Evolutionary conservation across 441 rosid species (phyloP), one percentile per base, ranked within the genome.

Genomic region (Theobroma grandiflorum): DNA sequence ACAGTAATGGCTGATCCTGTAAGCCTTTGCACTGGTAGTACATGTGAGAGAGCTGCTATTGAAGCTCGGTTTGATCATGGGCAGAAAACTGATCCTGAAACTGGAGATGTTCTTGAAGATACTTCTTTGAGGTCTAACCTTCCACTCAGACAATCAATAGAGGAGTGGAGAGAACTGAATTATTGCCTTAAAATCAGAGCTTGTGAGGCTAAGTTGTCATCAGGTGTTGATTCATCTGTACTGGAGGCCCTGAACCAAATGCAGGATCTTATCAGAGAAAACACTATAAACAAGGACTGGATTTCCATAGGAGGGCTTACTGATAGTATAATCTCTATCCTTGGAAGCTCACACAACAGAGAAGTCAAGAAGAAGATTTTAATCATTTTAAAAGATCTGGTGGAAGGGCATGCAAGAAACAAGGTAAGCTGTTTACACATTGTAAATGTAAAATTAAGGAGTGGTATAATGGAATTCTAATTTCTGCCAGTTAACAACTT

Each of bases 91-190:
- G 95, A 91, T 81, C 95, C 93, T 0, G 89, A 88, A 82, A 90
- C 93, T 0, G 82, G 91, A 45, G 89, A 86, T 81, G 76, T 83
- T 85, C 92, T 91, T 53, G 89, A 84, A 78, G 92, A 90, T 76
- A 87, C 73, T 67, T 84, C 89, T 35, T 84, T 89, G 85, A 89
- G 95, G 86, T 84, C 95, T 50, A 91, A 91, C 77, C 81, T 87
- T 65, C 87, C 85, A 4, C 89, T 91, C 16, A 86, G 93, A 81
- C 89, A 88, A 77, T 89, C 95, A 26, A 90, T 91, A 78, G 93
- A 90, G 74, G 95, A 91, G 82, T 91, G 95, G 95, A 90, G 88
- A 80, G 95, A 91, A 80, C 84, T 89, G 55, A 91, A 91, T 75
- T 89, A 89, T 75, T 91, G 95, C 82, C 92, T 91, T 61, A 81